phyloP scores from a whole-genome alignment of 2,329 filamentous ascomycete species.

The Trichoderma brevicompactum region DNA sequence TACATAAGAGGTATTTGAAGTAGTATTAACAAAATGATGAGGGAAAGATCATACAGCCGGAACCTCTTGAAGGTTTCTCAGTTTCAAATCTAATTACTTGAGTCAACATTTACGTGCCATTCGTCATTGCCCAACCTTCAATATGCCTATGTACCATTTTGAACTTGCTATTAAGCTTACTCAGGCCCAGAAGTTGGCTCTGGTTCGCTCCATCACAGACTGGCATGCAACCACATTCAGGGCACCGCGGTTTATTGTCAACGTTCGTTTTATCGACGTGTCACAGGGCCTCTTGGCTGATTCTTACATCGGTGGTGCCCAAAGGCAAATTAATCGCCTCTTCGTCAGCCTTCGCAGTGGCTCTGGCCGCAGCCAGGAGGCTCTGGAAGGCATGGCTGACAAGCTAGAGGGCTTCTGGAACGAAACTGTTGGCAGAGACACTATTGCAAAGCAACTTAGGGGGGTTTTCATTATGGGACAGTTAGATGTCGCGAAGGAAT shows the following conservation, averaged over 20 bases:
- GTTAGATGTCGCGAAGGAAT: slow-evolving; percentile 26
- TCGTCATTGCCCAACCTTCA: background rate
- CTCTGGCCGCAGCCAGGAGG: slow-evolving; percentile 12
- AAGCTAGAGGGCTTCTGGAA: slow-evolving; percentile 27
- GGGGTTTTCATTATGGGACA: slow-evolving; percentile 23
- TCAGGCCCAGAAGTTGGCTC: slow-evolving; percentile 26
- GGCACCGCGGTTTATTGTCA: slow-evolving; percentile 28
- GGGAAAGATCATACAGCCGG: background rate
- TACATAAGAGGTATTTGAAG: background rate
- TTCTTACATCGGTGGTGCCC: slow-evolving; percentile 22
- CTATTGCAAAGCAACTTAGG: slow-evolving; percentile 14
- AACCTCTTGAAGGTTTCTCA: background rate
- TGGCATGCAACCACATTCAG: slow-evolving; percentile 30
- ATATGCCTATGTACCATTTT: slow-evolving; percentile 27
- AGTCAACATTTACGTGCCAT: background rate
- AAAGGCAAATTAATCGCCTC: slow-evolving; percentile 24
- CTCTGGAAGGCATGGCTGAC: slow-evolving; percentile 27
- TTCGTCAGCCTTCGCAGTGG: slow-evolving; percentile 28
- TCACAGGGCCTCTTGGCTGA: slow-evolving; percentile 18
- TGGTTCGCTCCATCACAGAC: slow-evolving; percentile 26
- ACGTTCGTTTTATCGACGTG: slow-evolving; percentile 28
- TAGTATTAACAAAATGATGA: background rate
- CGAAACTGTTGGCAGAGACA: slow-evolving; percentile 18
- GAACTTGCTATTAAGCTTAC: slow-evolving; percentile 26
- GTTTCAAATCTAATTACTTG: background rate